A percentile compares a stretch with the other conserved stretches of the same genome.
These are phyloP conservation scores for Diaporthe aspalathi DNA, from an alignment of 2,329 filamentous ascomycete species.

Conservation along the genomic window DNA sequence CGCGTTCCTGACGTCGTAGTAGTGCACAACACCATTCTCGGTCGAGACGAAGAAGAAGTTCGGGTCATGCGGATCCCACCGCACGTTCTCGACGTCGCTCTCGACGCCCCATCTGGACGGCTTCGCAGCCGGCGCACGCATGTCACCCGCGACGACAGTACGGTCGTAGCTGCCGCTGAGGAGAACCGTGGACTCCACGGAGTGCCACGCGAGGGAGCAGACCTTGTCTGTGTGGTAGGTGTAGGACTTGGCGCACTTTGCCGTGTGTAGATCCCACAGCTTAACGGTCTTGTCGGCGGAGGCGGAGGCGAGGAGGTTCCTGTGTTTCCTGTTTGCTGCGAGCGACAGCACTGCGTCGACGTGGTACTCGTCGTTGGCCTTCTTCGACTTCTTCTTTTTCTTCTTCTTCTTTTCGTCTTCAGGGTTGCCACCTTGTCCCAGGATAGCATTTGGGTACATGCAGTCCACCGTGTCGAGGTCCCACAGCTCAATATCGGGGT, in stretches of 20 bases:
- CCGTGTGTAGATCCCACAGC: constrained; percentile 94
- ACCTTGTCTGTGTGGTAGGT: constrained; percentile 97
- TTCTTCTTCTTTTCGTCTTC: constrained; percentile 77
- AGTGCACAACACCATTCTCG: constrained; percentile 90
- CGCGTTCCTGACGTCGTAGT: constrained; percentile 85
- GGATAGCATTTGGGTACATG: constrained; percentile 98
- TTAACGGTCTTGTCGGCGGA: constrained; percentile 98
- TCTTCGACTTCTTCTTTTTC: constrained; percentile 90
- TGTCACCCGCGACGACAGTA: constrained; percentile 93
- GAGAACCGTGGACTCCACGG: constrained; percentile 85
- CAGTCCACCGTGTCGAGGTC: constrained; percentile 94
- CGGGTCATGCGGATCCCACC: constrained; percentile 91
- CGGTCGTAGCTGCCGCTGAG: constrained; percentile 95
- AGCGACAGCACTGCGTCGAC: constrained; percentile 93
- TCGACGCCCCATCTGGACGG: constrained; percentile 91
- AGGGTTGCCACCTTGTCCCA: constrained; percentile 76
- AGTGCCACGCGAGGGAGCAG: constrained; percentile 94
- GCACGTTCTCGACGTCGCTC: constrained; percentile 91
- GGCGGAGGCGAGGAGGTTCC: constrained; percentile 92
- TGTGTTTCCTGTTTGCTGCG: constrained; percentile 91
- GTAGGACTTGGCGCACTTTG: constrained; percentile 95
- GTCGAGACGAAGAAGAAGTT: constrained; percentile 98
- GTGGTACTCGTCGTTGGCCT: constrained; percentile 91
- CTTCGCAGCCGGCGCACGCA: constrained; percentile 89
- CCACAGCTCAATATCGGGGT: constrained; percentile 99